Base-by-base conservation (phyloP, 306 rosid genomes). In the Rubus parviflorus region DNA sequence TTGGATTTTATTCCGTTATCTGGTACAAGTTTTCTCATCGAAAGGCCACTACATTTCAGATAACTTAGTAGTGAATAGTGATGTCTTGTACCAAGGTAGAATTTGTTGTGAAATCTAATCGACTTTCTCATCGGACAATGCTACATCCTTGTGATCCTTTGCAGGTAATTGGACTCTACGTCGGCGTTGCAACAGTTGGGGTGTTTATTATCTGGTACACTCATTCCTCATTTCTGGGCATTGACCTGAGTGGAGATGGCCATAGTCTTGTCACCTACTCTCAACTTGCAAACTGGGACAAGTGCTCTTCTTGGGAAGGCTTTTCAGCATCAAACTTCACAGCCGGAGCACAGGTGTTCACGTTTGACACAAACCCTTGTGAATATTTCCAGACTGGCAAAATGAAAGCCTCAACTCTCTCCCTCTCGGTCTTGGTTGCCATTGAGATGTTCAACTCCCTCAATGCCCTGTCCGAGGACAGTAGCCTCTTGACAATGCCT, bases 401-500 rank as follows among this genome's bases (percentile, higher is more conserved):
- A 85, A 87, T 94, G 64, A 94, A 94, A 78, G 97, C 98, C 66
- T 83, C 85, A 51, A 94, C 98, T 4, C 87, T 92, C 73, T 94
- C 98, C 45, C 98, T 92, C 25, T 90, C 97, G 0, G 97, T 94
- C 68, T 79, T 94, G 91, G 98, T 94, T 8, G 93, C 98, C 81
- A 92, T 94, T 7, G 98, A 92, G 88, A 94, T 94, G 97, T 94
- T 94, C 86, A 94, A 92, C 80, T 92, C 98, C 67, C 95, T 94
- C 42, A 94, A 94, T 52, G 97, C 97, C 41, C 86, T 94, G 16
- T 94, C 98, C 0, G 98, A 85, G 82, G 86, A 94, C 70, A 93
- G 97, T 60, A 94, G 98, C 83, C 93, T 94, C 66, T 49, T 94
- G 80, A 77, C 92, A 19, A 94, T 94, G 98, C 98, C 97, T 41